A percentile compares a stretch with the other conserved stretches of the same genome.
phyloP scores from a whole-genome alignment of 257 asterid genomes.

The Solanum dulcamara region DNA sequence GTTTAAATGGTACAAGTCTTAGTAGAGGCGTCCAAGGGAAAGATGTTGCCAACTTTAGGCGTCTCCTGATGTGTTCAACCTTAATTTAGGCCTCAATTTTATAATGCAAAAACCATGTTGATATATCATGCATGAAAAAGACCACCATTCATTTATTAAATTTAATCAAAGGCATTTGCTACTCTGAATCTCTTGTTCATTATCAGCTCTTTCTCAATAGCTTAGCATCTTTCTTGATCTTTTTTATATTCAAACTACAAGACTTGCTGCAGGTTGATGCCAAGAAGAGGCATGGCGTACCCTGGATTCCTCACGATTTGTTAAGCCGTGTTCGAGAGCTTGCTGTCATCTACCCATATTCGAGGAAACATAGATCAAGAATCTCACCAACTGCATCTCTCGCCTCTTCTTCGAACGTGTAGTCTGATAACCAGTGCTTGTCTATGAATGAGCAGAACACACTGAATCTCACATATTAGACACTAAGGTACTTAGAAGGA shows the following conservation, averaged over 20 bases:
- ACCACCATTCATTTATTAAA: background rate
- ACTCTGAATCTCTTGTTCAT: background rate
- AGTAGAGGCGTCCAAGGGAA: background rate
- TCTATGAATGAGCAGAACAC: background rate
- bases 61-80: background rate
- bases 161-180: background rate
- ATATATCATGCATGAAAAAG: background rate
- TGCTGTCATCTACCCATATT: constrained; percentile 1
- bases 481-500: background rate
- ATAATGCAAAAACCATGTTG: background rate
- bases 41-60: background rate
- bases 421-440: background rate
- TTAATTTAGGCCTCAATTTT: no score
- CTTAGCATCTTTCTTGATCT: background rate
- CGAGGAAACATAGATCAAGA: background rate
- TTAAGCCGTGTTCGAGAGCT: background rate
- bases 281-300: background rate
- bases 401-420: background rate
- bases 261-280: background rate
- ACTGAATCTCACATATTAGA: background rate
- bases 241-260: background rate
- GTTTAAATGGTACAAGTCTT: background rate
- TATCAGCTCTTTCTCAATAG: background rate
- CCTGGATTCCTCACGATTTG: background rate
- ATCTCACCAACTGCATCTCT: background rate